phyloP scores from a whole-genome alignment of 495 filamentous ascomycete genomes.

The Aspergillus sparsus region DNA sequence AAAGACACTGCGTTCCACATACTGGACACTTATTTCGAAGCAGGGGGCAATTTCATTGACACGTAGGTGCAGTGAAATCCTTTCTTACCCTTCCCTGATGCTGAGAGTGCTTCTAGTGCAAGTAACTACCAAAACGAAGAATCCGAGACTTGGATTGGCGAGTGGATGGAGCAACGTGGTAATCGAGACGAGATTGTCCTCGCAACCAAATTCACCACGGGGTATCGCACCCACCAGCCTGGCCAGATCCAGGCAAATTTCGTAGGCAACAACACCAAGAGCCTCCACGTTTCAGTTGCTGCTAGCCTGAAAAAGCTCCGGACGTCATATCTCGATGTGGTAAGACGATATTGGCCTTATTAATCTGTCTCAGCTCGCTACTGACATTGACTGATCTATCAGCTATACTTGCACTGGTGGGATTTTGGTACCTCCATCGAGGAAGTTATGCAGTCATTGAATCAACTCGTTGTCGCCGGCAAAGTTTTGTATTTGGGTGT shows the following conservation, averaged over 20 bases:
- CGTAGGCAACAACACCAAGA: constrained; percentile 55
- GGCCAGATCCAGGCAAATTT: constrained; percentile 38
- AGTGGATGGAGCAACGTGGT: constrained; percentile 64
- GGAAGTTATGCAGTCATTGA: constrained; percentile 61
- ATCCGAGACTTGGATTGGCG: constrained; percentile 73
- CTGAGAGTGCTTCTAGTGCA: too few relatives aligned
- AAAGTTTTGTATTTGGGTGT: constrained; percentile 66
- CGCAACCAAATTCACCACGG: constrained; percentile 19
- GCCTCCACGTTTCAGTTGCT: constrained; percentile 53
- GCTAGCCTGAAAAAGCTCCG: constrained; percentile 60
- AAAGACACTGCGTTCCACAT: constrained; percentile 63
- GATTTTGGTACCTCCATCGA: constrained; percentile 58
- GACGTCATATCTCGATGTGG: constrained; percentile 67
- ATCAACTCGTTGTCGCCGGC: constrained; percentile 55
- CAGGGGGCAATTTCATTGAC: constrained; percentile 78
- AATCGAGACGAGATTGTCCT: constrained; percentile 62
- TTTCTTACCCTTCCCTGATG: too few relatives aligned
- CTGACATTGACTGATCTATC: too few relatives aligned
- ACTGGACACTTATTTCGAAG: constrained; percentile 63
- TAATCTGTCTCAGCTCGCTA: too few relatives aligned
- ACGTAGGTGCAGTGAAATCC: too few relatives aligned
- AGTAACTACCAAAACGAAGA: constrained; percentile 70
- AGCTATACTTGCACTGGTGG: constrained; percentile 64
- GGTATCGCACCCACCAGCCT: neutral
- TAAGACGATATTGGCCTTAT: too few relatives aligned